Base-by-base conservation (phyloP, 306 rosid genomes). In the Quercus bicolor region DNA sequence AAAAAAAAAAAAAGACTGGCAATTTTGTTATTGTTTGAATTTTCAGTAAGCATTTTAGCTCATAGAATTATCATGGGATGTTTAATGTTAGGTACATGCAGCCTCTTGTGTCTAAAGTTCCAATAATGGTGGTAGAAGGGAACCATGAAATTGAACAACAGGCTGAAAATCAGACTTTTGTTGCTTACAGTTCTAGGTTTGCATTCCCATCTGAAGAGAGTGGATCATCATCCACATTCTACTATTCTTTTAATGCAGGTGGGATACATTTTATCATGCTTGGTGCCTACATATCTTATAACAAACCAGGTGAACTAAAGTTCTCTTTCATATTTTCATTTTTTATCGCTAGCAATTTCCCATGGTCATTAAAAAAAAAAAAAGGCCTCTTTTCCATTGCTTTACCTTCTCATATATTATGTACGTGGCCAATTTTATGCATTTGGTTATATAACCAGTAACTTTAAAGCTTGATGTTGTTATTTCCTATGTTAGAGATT, bases 221-320 rank as follows among this genome's bases (percentile, higher is more conserved):
- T 48, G 88, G 89, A 84, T 94, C 97, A 31, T 78, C 77, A 2
- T 92, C 97, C 68, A 82, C 93, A 9, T 51, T 94, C 1, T 94
- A 87, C 84, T 94, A 92, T 82, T 94, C 98, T 79, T 94, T 94
- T 85, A 89, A 87, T 79, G 94, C 95, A 16, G 98, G 98, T 13
- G 98, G 98, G 29, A 88, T 92, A 76, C 98, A 94, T 86, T 91
- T 91, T 72, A 56, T 92, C 62, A 94, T 92, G 97, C 95, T 94
- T 0, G 95, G 97, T 21, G 84, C 97, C 80, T 91, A 91, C 87
- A 62, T 79, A 78, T 54, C 85, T 0, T 91, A 89, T 73, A 40
- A 85, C 68, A 85, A 73, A 85, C 86, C 97, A 80, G 89, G 98
- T 94, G 65, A 82, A 68, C 57, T 66, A 71, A 52, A n/a, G 31